Evolutionary conservation across 2,329 filamentous ascomycete genomes (phyloP), one percentile per base, ranked within the genome.

Genomic region (Daldinia eschscholtzii): DNA sequence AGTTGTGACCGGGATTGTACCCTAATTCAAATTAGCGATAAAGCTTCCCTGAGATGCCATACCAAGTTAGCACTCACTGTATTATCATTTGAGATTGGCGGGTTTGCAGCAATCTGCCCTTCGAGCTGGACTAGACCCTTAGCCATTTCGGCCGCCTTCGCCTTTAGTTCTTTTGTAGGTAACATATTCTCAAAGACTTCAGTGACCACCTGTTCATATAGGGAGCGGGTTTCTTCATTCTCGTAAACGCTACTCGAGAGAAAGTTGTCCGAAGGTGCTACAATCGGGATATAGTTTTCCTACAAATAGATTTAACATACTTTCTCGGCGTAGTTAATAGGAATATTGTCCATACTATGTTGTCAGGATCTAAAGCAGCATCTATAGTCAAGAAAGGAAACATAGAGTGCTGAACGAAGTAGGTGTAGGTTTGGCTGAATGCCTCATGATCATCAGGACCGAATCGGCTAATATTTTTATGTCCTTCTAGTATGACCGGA

Each of bases 401-500:
- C 12, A 48, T 26, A 20, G 35, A 41, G 30, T 61, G 58, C 18
- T 65, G 33, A 15, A n/a, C 39, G 12, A 61, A 13, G 52, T 33
- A 61, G 18, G 53, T 44, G 18, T 61, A 53, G 7, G 61, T 58
- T 13, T 68, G 44, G 61, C 61, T 64, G 53, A 68, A 68, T 13
- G 57, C 23, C 39, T 65, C 46, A 15, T 65, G 23, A 56, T 68
- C 61, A 4, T 33, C 18, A 2, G 57, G 10, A 18, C 30, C 44
- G 35, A 68, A 65, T 41, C 37, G 20, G 15, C 57, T 44, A 6
- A 57, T 23, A 26, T 28, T 41, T 63, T 41, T 18, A 20, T 48
- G 64, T 39, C 50, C 57, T 2, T 39, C 37, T 3, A 41, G 12
- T 1, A 41, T 48, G 23, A 68, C 42, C 2, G 57, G 62, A 48